Base-by-base conservation (phyloP, 768 basidiomycete genomes). In the Fomitopsis pulvina region DNA sequence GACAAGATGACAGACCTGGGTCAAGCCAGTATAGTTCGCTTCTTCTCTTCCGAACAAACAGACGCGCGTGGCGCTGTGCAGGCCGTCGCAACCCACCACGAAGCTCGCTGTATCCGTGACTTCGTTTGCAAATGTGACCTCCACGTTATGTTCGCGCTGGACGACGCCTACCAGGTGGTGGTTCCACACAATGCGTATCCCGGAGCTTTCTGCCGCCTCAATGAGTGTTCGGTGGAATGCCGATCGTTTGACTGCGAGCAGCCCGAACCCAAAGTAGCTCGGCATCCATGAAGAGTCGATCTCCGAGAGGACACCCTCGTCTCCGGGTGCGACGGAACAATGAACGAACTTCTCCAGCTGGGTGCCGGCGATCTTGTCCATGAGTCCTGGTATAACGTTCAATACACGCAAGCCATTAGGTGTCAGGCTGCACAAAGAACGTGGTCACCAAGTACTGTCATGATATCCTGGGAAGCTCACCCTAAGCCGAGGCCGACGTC, bases 11-110 rank as follows among this genome's bases (percentile, higher is more conserved):
- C 60, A 21, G 29, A 70, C 71, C 63, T 72, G 70, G 1, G 61
- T 66, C 20, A 72, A 55, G 2, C 72, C 72, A 8, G 69, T 69
- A 53, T 66, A 74, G 18, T 57, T 42, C 5, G 68, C 60, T 18
- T 56, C 48, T 39, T 69, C 65, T 39, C 63, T 55, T 2, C 72
- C 72, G 43, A 72, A 72, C 12, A 74, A 56, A 10, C 60, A 53
- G 18, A 52, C 55, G 2, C 73, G 63, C 12, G 72, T 71, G 41
- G 58, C 63, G 52, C 69, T 70, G 54, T 74, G 73, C 51, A 75
- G 59, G 8, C 73, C 73, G 47, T 75, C 73, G 55, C 70, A 71
- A 20, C 73, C 73, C 6, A 73, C 63, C 2, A 73, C 64, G 45
- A 75, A 66, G 50, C 65, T 66, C 8, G 66, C 71, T 0, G 54